Evolutionary conservation across 148 eudicot genomes (phyloP).

Genomic region (Spergularia marina): DNA sequence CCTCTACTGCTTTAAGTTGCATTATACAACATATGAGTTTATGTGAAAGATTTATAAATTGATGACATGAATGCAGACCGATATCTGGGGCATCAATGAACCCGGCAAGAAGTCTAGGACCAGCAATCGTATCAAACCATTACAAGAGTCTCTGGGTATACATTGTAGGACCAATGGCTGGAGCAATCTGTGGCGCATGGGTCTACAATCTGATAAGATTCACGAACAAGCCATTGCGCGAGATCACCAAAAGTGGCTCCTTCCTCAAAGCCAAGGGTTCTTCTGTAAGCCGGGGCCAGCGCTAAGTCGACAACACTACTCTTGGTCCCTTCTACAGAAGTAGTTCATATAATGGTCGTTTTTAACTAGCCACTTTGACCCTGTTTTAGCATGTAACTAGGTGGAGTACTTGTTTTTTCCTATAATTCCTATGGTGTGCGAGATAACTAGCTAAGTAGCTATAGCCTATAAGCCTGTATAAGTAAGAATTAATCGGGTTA

Average conservation of each 20-base stretch:
- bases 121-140: slow-evolving; percentile 42
- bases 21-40: too few relatives aligned
- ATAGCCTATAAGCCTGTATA: too few relatives aligned
- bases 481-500: too few relatives aligned
- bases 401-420: too few relatives aligned
- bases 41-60: neutral
- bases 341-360: too few relatives aligned
- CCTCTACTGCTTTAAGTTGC: too few relatives aligned
- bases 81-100: slow-evolving; percentile 68
- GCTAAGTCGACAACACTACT: slow-evolving; percentile 6
- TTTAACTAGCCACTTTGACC: too few relatives aligned
- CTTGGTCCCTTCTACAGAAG: too few relatives aligned
- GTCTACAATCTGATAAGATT: slow-evolving; percentile 69
- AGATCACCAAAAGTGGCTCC: slow-evolving; percentile 46
- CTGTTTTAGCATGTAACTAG: too few relatives aligned
- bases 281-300: slow-evolving; percentile 11
- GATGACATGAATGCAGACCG: slow-evolving; percentile 28
- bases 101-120: slow-evolving; percentile 61
- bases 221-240: slow-evolving; percentile 62
- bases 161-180: slow-evolving; percentile 45
- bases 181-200: slow-evolving; percentile 66
- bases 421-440: too few relatives aligned
- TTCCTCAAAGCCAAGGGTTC: slow-evolving; percentile 30
- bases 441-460: too few relatives aligned
- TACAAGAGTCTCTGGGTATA: slow-evolving; percentile 58